A percentile compares a stretch with the other conserved stretches of the same genome.
Evolutionary conservation across 1,284 basidiomycete genomes (phyloP).

Genomic region (Phlebopus sp.): DNA sequence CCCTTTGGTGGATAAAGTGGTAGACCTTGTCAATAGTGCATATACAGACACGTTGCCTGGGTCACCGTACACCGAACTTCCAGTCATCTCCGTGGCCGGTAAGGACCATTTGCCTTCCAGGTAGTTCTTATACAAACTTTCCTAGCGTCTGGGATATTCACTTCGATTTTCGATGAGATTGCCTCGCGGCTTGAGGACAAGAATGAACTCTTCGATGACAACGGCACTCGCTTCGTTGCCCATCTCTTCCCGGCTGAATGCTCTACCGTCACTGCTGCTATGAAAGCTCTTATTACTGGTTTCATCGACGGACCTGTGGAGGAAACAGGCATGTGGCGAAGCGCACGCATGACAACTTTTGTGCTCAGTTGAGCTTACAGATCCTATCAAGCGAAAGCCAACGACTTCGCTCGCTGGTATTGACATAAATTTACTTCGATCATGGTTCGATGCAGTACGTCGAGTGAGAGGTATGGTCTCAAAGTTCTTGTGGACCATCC

Average conservation of each 20-base stretch:
- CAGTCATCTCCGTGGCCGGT: constrained; percentile 57
- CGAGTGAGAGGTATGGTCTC: constrained; percentile 35
- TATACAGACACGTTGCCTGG: constrained; percentile 43
- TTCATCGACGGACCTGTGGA: constrained; percentile 43
- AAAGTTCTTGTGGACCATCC: background rate
- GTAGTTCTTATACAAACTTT: constrained; percentile 8
- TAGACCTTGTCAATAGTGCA: constrained; percentile 38
- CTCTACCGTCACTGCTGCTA: constrained; percentile 46
- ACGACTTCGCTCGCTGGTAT: constrained; percentile 52
- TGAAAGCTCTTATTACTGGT: constrained; percentile 55
- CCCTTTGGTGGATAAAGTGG: constrained; percentile 41
- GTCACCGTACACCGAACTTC: constrained; percentile 51
- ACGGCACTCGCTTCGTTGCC: constrained; percentile 33
- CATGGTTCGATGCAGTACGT: constrained; percentile 52
- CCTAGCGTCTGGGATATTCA: constrained; percentile 30
- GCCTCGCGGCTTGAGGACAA: constrained; percentile 33
- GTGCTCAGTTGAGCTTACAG: constrained; percentile 17
- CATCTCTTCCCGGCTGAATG: constrained; percentile 61
- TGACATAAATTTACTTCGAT: constrained; percentile 55
- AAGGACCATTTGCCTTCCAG: constrained; percentile 12
- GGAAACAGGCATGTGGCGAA: constrained; percentile 28
- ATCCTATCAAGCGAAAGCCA: constrained; percentile 40
- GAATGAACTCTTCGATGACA: constrained; percentile 30
- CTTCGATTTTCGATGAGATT: constrained; percentile 48
- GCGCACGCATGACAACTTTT: background rate